phyloP scores from a whole-genome alignment of 768 basidiomycete species.

The Scleroderma bovista region DNA sequence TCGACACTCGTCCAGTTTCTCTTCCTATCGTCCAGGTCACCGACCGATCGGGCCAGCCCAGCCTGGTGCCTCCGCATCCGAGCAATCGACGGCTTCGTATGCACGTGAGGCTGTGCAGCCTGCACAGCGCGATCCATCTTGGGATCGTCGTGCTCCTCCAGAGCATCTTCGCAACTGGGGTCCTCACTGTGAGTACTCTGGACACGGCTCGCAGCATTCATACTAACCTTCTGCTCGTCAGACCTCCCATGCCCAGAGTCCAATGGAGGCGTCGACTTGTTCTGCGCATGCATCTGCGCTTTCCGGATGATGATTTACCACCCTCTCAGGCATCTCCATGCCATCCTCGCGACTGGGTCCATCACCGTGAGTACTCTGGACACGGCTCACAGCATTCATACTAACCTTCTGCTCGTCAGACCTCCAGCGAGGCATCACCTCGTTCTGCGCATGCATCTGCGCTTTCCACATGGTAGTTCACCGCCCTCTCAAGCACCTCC shows the following conservation, averaged over 20 bases:
- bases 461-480: no score
- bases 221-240: conserved; percentile 30
- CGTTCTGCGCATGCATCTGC: no score
- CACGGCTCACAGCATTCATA: no score
- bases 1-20: no score
- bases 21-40: conserved; percentile 44
- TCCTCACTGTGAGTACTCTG: conserved; percentile 33
- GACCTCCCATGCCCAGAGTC: conserved; percentile 38
- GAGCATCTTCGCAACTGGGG: conserved; percentile 52
- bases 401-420: no score
- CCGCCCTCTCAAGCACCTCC: no score
- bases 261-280: conserved; percentile 59
- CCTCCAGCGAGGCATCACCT: no score
- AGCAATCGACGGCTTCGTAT: conserved; percentile 60
- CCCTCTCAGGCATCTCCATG: no score
- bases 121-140: conserved; percentile 44
- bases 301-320: no score
- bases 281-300: conserved; percentile 35
- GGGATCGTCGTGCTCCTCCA: conserved; percentile 55
- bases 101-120: conserved; percentile 44
- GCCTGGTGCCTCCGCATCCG: conserved; percentile 37
- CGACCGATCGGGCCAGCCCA: no score
- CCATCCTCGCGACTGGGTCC: no score
- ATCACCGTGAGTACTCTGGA: no score
- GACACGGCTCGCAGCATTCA: conserved; percentile 26